Evolutionary conservation across 345 rosid species (phyloP).

Genomic region (Aquilaria yunnanensis): DNA sequence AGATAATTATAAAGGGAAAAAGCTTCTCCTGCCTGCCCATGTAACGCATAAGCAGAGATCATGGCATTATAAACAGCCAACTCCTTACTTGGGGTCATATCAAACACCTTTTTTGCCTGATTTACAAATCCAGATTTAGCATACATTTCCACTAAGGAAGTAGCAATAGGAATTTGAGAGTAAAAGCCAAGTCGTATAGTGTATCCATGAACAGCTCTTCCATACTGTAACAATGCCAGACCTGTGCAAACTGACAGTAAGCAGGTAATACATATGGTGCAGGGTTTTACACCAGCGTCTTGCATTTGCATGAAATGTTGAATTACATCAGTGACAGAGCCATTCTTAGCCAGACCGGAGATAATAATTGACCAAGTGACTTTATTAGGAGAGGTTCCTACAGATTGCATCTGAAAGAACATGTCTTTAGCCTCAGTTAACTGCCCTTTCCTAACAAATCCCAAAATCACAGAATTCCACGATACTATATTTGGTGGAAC

Average conservation of each 20-base stretch:
- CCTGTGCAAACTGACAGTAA: constrained; percentile 42
- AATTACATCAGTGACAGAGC: constrained; percentile 35
- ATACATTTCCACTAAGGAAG: constrained; percentile 63
- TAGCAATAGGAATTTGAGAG: constrained; percentile 24
- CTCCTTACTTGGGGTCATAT: constrained; percentile 20
- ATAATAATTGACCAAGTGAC: constrained; percentile 54
- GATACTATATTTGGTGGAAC: constrained; percentile 51
- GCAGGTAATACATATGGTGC: constrained; percentile 32
- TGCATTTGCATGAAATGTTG: constrained; percentile 41
- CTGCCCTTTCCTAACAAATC: constrained; percentile 47
- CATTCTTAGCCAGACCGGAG: constrained; percentile 50
- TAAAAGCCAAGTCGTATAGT: constrained; percentile 33
- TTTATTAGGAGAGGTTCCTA: constrained; percentile 39
- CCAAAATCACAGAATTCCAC: constrained; percentile 61
- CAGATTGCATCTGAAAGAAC: constrained; percentile 54
- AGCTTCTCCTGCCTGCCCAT: constrained; percentile 37
- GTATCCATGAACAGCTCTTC: constrained; percentile 57
- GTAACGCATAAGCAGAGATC: constrained; percentile 43
- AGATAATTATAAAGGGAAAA: constrained; percentile 22
- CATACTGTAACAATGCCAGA: constrained; percentile 32
- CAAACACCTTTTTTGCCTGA: constrained; percentile 36
- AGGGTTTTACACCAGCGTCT: constrained; percentile 50
- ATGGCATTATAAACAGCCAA: constrained; percentile 42
- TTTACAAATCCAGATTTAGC: constrained; percentile 54
- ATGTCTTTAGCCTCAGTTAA: constrained; percentile 51